Evolutionary conservation across 306 rosid species (phyloP), one percentile per base, ranked within the genome.

Genomic region (Neltuma alba): DNA sequence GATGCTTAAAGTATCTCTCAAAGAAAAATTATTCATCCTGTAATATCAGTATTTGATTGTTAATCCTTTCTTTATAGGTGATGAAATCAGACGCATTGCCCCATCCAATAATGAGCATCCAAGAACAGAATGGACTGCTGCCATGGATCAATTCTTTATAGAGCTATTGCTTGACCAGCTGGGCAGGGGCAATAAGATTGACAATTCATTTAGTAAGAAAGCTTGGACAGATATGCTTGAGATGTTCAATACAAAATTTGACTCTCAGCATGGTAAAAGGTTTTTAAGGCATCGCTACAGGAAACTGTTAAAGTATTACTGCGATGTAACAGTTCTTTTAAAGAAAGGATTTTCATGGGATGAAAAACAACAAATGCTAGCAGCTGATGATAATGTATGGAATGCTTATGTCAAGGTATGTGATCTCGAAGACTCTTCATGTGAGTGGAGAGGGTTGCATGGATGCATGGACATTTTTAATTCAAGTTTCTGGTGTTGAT

Each of bases 201-300:
- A 72, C 31, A 81, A 80, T 84, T 63, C 88, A 62, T 92, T 92
- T 81, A 87, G 65, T 74, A 92, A 89, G 81, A 76, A 86, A 66
- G 90, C 93, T 25, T 90, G 97, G 97, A 81, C 92, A 1, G 93
- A 87, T 76, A 87, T 92, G 92, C 90, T 87, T 82, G 87, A 79
- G 34, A 52, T 54, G 71, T 90, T 88, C 74, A 92, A 89, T 78
- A 82, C 85, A 48, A 87, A 88, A 79, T 90, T 88, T 86, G 93
- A 91, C 62, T 71, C 86, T 78, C 94, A 89, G 33, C 90, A 83
- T 74, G 81, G 88, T 18, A 86, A 86, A 86, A 90, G 94, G 86
- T 82, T 87, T 79, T 84, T 90, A 76, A 78, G 88, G 87, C 92
- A 87, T 60, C 85, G 97, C 40, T 89, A 81, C 85, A 89, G 87